A percentile compares a stretch with the other conserved stretches of the same genome.
Conservation (phyloP, 169 alveolate species). For the Babesia sp. region DNA sequence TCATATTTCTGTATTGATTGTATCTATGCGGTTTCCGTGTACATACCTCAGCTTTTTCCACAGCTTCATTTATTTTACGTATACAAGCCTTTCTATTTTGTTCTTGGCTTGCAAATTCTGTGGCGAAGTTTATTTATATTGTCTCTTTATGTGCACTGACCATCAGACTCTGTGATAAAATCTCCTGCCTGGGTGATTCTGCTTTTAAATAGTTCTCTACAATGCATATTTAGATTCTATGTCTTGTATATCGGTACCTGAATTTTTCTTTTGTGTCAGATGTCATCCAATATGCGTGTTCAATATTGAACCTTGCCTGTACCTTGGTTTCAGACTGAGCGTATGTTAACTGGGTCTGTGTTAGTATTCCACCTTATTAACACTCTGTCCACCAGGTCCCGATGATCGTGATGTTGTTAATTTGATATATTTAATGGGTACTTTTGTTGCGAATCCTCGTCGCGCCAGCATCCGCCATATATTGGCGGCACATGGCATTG, state of each 20-base stretch:
- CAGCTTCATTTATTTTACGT: constrained; percentile 31
- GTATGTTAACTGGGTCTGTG: background rate
- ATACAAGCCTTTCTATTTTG: constrained; percentile 64
- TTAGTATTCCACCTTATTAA: constrained; percentile 66
- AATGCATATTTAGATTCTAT: background rate
- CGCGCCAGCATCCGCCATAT: too few relatives aligned
- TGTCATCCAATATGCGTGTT: constrained; percentile 70
- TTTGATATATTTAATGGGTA: constrained; percentile 49
- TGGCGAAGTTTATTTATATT: background rate
- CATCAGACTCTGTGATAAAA: constrained; percentile 61
- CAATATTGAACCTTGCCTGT: constrained; percentile 74
- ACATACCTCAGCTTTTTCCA: constrained; percentile 48
- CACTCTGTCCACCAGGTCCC: constrained; percentile 83
- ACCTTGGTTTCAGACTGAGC: constrained; percentile 79
- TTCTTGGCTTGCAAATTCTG: constrained; percentile 56
- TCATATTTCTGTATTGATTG: constrained; percentile 26
- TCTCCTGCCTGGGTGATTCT: constrained; percentile 61
- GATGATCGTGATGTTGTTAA: constrained; percentile 68
- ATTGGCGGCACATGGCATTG: too few relatives aligned
- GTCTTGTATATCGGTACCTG: constrained; percentile 40
- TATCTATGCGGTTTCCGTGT: background rate
- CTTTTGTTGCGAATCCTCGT: constrained; percentile 14
- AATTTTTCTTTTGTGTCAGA: constrained; percentile 68
- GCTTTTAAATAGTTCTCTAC: constrained; percentile 36
- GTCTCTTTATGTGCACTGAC: background rate